These are phyloP conservation scores for Triangularia verruculosa DNA, from an alignment of 2,329 filamentous ascomycete species.

Conservation along the genomic window DNA sequence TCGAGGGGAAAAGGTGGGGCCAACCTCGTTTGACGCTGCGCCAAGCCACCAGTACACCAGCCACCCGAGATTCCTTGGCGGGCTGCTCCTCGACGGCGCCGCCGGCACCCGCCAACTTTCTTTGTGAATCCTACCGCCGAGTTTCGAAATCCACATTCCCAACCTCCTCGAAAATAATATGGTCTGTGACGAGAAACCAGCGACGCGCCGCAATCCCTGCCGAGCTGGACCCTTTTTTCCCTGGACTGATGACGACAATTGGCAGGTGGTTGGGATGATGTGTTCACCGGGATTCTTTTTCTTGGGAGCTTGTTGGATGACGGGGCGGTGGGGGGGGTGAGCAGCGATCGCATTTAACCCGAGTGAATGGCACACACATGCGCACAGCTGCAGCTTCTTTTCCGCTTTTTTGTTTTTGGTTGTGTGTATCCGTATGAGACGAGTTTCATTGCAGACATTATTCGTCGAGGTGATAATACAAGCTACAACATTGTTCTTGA, in stretches of 20 bases:
- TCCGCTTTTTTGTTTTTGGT: not conserved
- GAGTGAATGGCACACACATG: not conserved
- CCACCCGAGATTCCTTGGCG: not conserved
- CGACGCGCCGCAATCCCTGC: not conserved
- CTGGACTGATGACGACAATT: slow-evolving; percentile 3
- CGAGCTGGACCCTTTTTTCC: not conserved
- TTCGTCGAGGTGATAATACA: no score
- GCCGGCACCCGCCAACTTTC: not conserved
- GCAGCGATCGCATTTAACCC: slow-evolving; percentile 10
- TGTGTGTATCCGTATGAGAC: slow-evolving; percentile 1
- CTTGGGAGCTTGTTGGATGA: slow-evolving; percentile 2
- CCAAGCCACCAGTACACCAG: not conserved
- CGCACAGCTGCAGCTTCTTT: slow-evolving; percentile 1
- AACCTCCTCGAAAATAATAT: slow-evolving; percentile 3
- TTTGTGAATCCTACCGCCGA: not conserved
- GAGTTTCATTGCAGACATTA: not conserved
- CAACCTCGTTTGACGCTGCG: not conserved
- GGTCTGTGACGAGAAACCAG: not conserved
- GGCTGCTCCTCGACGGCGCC: not conserved
- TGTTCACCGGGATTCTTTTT: not conserved
- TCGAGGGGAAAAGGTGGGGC: not conserved
- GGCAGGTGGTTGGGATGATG: not conserved
- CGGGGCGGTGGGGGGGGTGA: not conserved
- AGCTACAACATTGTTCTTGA: no score
- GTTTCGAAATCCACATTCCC: not conserved